Base-by-base conservation (phyloP, 306 rosid species). In the Sechiopsis laciniata region DNA sequence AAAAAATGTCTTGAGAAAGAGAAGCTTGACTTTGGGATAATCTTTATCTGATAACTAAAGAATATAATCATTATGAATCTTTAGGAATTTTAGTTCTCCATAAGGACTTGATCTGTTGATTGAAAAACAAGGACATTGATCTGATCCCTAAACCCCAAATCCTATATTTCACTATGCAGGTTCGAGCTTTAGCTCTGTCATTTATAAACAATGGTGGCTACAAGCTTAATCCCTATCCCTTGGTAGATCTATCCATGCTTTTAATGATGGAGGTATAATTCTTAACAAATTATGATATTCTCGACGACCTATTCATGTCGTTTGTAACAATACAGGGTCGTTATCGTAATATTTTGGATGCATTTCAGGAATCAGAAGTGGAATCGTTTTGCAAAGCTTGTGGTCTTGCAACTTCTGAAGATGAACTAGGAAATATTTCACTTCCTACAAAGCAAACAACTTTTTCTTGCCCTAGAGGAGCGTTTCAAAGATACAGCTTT, bases 161-260 rank as follows among this genome's bases (percentile, higher is more conserved):
- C 29, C 21, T 26, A 35, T 14, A 48, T 21, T 58, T 72, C 20
- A 40, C 73, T 48, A 45, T 35, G 24, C 54, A 94, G 98, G 87
- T 87, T 72, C 90, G 97, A 75, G 86, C 74, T 2, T 72, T 89
- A 80, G 98, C 94, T 63, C 78, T 94, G 80, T 83, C 89, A 1
- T 94, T 81, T 74, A 86, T 92, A 77, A 88, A 90, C 71, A 84
- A 79, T 75, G 84, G 87, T 21, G 88, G 95, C 56, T 90, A 94
- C 89, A 94, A 90, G 84, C 98, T 90, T 84, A 88, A 87, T 78
- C 92, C 96, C 16, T 94, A 88, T 79, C 89, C 95, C 65, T 61
- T 94, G 76, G 46, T 74, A 7, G 80, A 84, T 76, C 85, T 94
- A 21, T 86, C 96, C 55, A 78, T 76, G 62, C 82, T 81, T 75